phyloP scores from a whole-genome alignment of 2,329 filamentous ascomycete genomes.

The Aureobasidium mangrovei region DNA sequence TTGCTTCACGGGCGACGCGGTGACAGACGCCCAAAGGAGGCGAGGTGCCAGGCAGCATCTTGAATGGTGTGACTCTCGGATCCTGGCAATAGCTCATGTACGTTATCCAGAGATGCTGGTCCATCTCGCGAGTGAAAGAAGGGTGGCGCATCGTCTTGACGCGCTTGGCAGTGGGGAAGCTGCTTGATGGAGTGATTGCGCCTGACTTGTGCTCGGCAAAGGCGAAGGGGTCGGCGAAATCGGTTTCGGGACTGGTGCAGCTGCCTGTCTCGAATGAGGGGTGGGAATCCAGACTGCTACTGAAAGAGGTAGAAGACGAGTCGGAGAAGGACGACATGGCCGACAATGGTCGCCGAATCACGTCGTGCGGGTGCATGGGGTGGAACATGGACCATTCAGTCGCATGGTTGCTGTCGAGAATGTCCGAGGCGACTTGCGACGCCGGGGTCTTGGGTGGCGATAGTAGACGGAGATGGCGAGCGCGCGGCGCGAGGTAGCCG shows the following conservation, averaged over 20 bases:
- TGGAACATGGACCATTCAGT: constrained; percentile 13
- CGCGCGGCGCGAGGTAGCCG: constrained; percentile 36
- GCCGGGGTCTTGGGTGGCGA: constrained; percentile 44
- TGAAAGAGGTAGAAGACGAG: constrained; percentile 52
- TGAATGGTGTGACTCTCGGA: constrained; percentile 58
- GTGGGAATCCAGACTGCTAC: constrained; percentile 48
- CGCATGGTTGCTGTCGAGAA: not conserved
- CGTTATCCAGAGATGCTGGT: constrained; percentile 57
- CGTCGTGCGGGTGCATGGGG: constrained; percentile 29
- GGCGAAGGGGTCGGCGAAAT: constrained; percentile 47
- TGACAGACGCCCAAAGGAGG: constrained; percentile 57
- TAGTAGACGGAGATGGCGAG: constrained; percentile 29
- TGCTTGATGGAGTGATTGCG: constrained; percentile 20
- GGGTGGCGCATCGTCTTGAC: constrained; percentile 33
- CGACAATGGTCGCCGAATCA: constrained; percentile 47
- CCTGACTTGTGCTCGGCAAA: constrained; percentile 24
- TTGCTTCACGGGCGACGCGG: constrained; percentile 53
- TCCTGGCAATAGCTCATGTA: constrained; percentile 59
- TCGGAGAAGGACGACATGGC: constrained; percentile 52
- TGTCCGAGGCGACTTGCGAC: constrained; percentile 26
- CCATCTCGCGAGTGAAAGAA: constrained; percentile 54
- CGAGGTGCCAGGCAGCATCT: constrained; percentile 54
- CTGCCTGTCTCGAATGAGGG: constrained; percentile 48
- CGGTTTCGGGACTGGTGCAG: constrained; percentile 53
- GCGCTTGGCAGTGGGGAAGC: constrained; percentile 31